Base-by-base conservation (phyloP, 192 early-diverging fungal species). In the Fimicolochytrium jonesii region DNA sequence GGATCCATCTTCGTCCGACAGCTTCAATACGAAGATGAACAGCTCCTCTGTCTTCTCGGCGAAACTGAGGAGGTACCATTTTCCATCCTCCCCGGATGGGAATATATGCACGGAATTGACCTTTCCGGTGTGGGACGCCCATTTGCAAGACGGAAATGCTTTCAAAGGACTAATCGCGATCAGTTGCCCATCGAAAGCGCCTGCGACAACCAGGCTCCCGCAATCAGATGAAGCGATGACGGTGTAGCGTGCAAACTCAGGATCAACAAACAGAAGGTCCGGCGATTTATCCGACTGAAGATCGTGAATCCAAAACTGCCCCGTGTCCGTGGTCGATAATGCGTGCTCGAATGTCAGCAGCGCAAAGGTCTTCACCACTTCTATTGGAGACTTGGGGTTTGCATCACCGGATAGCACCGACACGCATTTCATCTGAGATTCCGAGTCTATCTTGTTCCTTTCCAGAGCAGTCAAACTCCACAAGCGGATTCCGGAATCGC, bases 401-500 rank as follows among this genome's bases (percentile, higher is more conserved):
- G n/a, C n/a, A n/a, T n/a, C 7, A 7, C 6, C 22, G 10, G 25
- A 25, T 7, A 22, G 10, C 7, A 48, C 25, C 6, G 7, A 7
- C 46, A 15, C 10, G 15, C 10, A 48, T 15, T 7, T 7, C 7
- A 22, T 9, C 46, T n/a, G n/a, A n/a, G n/a, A n/a, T 9, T 57
- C 64, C 2, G 64, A 57, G 35, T 66, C 64, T 3, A 66, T 46
- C 10, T 35, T 66, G 36, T 67, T 67, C 35, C 46, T 10, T 10
- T 25, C 44, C 25, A 67, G 35, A 11, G 46, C 58, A 22, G 31
- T 23, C 23, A 59, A 31, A 34, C 82, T 75, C 88, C 90, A 92
- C 0, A 91, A 62, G 10, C 86, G 78, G 39, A 94, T 77, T 3
- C 88, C 91, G 1, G 87, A 83, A 67, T 94, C 92, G 28, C 85